Evolutionary conservation across 2,329 filamentous ascomycete species (phyloP), one percentile per base, ranked within the genome.

Genomic region (Microdochium trichocladiopsis): DNA sequence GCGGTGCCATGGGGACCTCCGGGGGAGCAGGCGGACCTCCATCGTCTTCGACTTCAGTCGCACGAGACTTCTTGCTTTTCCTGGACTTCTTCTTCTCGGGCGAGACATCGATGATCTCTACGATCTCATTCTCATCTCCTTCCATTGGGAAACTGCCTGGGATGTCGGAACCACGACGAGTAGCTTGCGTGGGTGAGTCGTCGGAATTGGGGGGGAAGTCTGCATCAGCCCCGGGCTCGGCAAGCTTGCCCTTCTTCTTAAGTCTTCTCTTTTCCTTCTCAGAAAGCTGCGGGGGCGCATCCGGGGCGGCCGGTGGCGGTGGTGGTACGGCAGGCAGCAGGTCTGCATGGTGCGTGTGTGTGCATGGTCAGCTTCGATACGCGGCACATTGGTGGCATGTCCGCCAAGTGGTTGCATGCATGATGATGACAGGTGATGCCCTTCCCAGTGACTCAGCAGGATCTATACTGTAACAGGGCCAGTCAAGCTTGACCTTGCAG

Each of bases 41-140:
- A 31, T 63, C 62, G 10, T 64, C 62, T 68, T 66, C 12, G 66
- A 61, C 56, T 70, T 73, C n/a, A 18, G 22, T 18, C 4, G 12
- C 41, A 36, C 63, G 61, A 55, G 66, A 59, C 51, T 67, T 66
- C 52, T 61, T 74, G 50, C 64, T 68, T 63, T 66, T 69, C 58
- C 69, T 71, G 52, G 66, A 70, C 63, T 74, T 75, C 64, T 69
- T 74, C 57, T 60, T 65, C 61, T 62, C 65, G 60, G 76, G 64
- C 14, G 75, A 68, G 66, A 77, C 72, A 53, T 80, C 78, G 57
- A 81, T 59, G 49, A 81, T 67, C 51, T 78, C 76, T 43, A 79
- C 64, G 37, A 75, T 72, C 54, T 76, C 75, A 58, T 76, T 68
- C 49, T 65, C 62, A 43, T 59, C 57, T 28, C 58, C 60, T 12